Base-by-base conservation (phyloP, 805 yeast species). In the Cyberlindnera amylophila region DNA sequence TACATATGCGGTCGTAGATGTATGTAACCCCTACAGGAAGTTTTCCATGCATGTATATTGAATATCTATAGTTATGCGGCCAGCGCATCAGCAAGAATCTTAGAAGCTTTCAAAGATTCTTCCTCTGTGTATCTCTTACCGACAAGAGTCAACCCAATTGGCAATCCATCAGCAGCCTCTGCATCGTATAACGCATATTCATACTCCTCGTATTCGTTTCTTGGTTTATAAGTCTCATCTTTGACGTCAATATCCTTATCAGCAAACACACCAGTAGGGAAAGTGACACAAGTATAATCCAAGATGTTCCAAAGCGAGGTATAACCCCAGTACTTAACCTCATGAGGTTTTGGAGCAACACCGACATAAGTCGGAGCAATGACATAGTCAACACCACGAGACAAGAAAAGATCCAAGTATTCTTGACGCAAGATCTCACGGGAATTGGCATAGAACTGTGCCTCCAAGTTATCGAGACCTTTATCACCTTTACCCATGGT, bases 301-400 rank as follows among this genome's bases (percentile, higher is more conserved):
- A 83, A 62, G 44, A 84, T 57, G 64, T 85, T 85, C 76, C 79
- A 86, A 48, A 82, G 70, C 2, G 88, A 66, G 6, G 91, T 83
- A 68, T 86, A 86, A 4, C 90, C 84, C 90, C 93, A 86, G 63
- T 82, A 82, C 59, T 74, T 76, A 6, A 82, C 73, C 39, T 72
- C 69, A 36, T 74, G 76, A 17, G 83, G 77, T 41, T 71, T 72
- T 34, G 88, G 86, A n/a, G 93, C 87, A 38, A 79, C 81, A 49
- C 82, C 82, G 42, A 74, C 75, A 61, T 81, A 79, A 6, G 80
- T 74, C 46, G 91, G 90, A 39, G 83, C 74, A 34, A 85, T 62
- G 45, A 85, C 71, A 54, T 81, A 76, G 55, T 85, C 90, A 36
- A 84, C 71, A 39, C 72, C 71, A 55, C 79, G 69, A 18, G 71